Conservation (phyloP, 1,284 basidiomycete genomes). For the Lentinus polychrous region DNA sequence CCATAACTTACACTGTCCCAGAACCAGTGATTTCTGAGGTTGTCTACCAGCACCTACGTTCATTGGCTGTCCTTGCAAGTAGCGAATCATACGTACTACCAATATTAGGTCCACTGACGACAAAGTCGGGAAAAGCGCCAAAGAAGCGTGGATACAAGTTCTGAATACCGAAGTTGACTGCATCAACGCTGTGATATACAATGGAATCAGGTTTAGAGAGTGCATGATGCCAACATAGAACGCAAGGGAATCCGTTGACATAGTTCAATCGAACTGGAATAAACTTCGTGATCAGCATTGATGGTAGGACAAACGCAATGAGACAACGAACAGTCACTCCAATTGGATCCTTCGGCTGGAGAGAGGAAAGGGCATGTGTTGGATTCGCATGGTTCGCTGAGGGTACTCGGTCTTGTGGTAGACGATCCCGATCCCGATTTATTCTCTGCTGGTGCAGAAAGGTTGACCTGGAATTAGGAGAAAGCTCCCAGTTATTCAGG, state of each 20-base stretch:
- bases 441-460: constrained; percentile 36
- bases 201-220: neutral
- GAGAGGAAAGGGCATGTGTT: constrained; percentile 34
- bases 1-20: constrained; percentile 37
- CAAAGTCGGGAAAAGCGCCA: constrained; percentile 37
- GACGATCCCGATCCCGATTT: constrained; percentile 36
- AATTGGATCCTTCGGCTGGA: constrained; percentile 38
- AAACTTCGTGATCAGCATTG: no score
- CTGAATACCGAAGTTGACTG: constrained; percentile 41
- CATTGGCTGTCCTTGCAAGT: no score
- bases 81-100: constrained; percentile 40
- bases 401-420: constrained; percentile 15
- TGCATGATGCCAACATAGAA: no score
- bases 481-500: neutral
- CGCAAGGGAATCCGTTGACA: constrained; percentile 9
- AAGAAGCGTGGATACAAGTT: constrained; percentile 39
- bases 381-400: constrained; percentile 33
- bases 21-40: constrained; percentile 32
- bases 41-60: no score
- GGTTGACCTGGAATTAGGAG: constrained; percentile 26
- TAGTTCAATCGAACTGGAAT: constrained; percentile 29
- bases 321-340: constrained; percentile 32
- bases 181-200: constrained; percentile 30
- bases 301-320: no score
- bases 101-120: constrained; percentile 44